Evolutionary conservation across 2,329 filamentous ascomycete genomes (phyloP), one percentile per base, ranked within the genome.

Genomic region (Fonsecaea nubica): DNA sequence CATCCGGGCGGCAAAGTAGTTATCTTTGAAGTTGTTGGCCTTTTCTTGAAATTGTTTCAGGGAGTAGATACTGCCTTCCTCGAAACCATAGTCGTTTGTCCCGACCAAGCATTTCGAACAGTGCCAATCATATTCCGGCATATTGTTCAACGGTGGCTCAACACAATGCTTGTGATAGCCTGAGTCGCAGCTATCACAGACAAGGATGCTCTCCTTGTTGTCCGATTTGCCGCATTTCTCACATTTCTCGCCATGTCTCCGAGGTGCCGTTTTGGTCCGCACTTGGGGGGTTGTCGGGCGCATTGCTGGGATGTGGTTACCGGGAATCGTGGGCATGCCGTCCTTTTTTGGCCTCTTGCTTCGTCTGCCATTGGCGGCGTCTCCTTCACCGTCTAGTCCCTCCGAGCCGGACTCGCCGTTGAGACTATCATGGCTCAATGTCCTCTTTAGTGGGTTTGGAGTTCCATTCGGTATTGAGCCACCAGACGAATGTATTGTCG

Each of bases 21-120:
- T 88, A 73, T 96, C 91, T 79, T 97, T 98, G 83, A 99, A 99
- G 72, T 92, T 91, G 72, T 92, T 92, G 5, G 95, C 95, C 77
- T 94, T 97, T 76, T 97, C 92, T 77, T 99, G 95, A 76, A 99
- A 99, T 74, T 96, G 92, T 74, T 91, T 93, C 32, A 99, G 83
- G 0, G 95, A 99, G 79, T 99, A 99, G 25, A 97, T 86, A 3
- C 93, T 93, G 30, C 95, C 95, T 77, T 99, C 95, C 76, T 98
- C 94, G 69, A 99, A 99, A 0, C 95, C 95, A 74, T 97, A 99
- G 71, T 98, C 93, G 45, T 94, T 93, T 64, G 96, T 96, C 55
- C 95, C 95, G 30, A 99, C 95, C 32, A 99, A 86, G 76, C 95
- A 99, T 74, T 93, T 88, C 0, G 95, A 91, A 72, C 95, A 99